Conservation (phyloP, 164 flowering plant genomes). For the Tinospora cordifolia region DNA sequence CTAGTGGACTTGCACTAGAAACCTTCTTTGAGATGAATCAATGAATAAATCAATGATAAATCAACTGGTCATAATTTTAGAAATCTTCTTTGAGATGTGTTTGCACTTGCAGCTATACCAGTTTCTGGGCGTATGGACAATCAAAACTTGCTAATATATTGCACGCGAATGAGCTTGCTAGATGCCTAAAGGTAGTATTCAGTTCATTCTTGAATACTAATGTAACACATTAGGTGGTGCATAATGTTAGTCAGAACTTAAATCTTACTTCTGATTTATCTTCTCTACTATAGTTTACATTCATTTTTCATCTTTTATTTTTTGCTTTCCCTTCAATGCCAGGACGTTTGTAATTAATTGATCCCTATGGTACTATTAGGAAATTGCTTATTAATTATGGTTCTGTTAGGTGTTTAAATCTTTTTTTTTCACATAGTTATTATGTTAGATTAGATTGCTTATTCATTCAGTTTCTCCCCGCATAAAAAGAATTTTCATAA, state of each 20-base stretch:
- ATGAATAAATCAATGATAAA: not conserved
- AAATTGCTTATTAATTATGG: not conserved
- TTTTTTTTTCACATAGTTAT: too few species aligned
- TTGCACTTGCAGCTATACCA: conserved; percentile 35
- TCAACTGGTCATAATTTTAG: too few species aligned
- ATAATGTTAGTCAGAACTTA: not conserved
- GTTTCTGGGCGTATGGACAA: conserved; percentile 50
- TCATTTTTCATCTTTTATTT: too few species aligned
- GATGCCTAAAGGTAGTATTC: conserved; percentile 51
- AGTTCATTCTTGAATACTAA: not conserved
- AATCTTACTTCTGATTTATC: not conserved
- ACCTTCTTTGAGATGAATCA: too few species aligned
- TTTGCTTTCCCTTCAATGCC: too few species aligned
- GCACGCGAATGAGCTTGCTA: conserved; percentile 68
- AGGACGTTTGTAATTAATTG: not conserved
- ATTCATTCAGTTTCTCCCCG: not conserved
- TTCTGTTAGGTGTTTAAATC: not conserved
- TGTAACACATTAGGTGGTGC: not conserved
- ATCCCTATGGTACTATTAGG: not conserved
- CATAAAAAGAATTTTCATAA: not conserved
- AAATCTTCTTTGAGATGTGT: conserved; percentile 2
- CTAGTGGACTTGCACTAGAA: not conserved
- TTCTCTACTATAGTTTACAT: too few species aligned
- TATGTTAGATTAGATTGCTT: too few species aligned
- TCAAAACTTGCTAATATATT: conserved; percentile 85